These are phyloP conservation scores for Aspergillus unguis DNA, from an alignment of 2,329 filamentous ascomycete genomes.

Conservation along the genomic window DNA sequence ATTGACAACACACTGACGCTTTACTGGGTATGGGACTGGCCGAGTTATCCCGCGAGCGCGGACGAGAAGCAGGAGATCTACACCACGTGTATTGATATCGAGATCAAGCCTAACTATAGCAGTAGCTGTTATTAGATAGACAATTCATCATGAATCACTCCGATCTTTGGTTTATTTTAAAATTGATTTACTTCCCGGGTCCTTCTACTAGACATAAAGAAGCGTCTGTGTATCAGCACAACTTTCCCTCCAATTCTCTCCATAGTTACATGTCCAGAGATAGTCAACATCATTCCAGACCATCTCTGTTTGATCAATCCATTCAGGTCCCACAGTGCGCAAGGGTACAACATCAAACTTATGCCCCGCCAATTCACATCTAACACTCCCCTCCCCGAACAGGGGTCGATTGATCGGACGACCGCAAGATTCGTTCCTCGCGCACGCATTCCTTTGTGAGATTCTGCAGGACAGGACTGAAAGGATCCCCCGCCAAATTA, in stretches of 20 bases:
- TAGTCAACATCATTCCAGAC: neutral
- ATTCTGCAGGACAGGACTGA: neutral
- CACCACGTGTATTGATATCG: neutral
- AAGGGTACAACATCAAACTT: too few species aligned
- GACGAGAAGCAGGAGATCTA: constrained; percentile 2
- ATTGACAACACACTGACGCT: neutral
- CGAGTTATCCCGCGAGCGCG: neutral
- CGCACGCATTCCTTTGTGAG: neutral
- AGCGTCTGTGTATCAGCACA: too few species aligned
- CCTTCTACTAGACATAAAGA: too few species aligned
- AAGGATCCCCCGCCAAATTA: neutral
- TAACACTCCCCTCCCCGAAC: neutral
- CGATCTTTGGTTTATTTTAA: neutral
- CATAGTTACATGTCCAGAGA: too few species aligned
- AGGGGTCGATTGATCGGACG: neutral
- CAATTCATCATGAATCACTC: neutral
- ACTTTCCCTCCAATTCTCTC: too few species aligned
- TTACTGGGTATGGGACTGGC: constrained; percentile 3
- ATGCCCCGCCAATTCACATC: neutral
- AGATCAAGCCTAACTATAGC: neutral
- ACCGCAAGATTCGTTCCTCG: neutral
- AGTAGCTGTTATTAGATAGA: neutral
- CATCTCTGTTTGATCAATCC: neutral
- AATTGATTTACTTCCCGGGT: too few species aligned
- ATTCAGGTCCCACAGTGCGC: neutral